Conservation (phyloP, 148 eudicot genomes). For the Hydrangea macrophylla region DNA sequence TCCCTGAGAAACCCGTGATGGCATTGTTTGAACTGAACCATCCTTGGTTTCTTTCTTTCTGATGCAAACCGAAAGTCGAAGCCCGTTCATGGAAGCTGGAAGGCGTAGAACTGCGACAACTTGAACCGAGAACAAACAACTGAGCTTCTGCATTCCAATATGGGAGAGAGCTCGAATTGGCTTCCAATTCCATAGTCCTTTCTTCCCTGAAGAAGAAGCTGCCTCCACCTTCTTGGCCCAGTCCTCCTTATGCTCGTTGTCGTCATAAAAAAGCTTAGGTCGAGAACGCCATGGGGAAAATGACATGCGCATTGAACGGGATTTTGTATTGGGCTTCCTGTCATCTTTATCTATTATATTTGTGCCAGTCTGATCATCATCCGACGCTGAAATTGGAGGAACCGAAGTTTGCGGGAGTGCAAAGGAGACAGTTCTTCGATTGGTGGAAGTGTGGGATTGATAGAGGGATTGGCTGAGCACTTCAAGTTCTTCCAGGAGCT, state of each 20-base stretch:
- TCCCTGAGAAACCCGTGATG: conserved; percentile 84
- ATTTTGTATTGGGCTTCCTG: conserved; percentile 39
- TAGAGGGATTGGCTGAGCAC: conserved; percentile 66
- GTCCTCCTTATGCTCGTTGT: conserved; percentile 18
- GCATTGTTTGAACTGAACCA: conserved; percentile 92
- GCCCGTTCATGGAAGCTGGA: conserved; percentile 87
- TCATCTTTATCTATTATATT: conserved; percentile 8
- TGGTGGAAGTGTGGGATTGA: conserved; percentile 46
- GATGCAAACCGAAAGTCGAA: conserved; percentile 75
- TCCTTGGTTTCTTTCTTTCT: conserved; percentile 87
- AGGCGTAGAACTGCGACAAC: conserved; percentile 79
- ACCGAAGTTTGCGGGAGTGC: conserved; percentile 59
- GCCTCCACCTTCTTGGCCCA: conserved; percentile 24
- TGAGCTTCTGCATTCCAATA: conserved; percentile 85
- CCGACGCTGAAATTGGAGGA: conserved; percentile 48
- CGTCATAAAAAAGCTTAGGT: conserved; percentile 38
- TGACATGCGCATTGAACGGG: conserved; percentile 73
- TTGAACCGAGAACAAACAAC: conserved; percentile 87
- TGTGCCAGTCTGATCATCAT: conserved; percentile 24
- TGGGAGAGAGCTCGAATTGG: conserved; percentile 84
- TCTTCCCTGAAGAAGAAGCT: conserved; percentile 41
- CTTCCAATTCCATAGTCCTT: conserved; percentile 95
- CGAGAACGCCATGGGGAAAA: conserved; percentile 85
- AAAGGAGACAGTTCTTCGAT: conserved; percentile 72
- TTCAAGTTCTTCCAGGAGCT: conserved; percentile 75